Base-by-base conservation (phyloP, 768 basidiomycete species). In the Infundibulicybe gibba region DNA sequence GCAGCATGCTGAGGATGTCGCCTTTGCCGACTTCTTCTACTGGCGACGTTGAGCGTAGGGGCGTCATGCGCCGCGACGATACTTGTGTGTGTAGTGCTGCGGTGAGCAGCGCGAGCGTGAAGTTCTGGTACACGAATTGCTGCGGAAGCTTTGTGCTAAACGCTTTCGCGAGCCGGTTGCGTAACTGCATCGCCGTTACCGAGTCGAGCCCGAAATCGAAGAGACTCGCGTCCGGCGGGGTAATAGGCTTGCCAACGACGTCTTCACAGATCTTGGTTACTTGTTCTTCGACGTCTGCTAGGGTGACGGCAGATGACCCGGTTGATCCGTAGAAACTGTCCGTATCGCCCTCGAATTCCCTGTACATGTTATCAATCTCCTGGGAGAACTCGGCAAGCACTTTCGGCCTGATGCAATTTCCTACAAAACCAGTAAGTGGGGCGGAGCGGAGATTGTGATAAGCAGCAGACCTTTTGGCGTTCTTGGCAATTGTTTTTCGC, bases 391-490 rank as follows among this genome's bases (percentile, higher is more conserved):
- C 13, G 17, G 46, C 30, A 10, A 51, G 17, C 21, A 48, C 50
- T 47, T 51, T 51, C n/a, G 50, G 47, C 25, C 50, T 46, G 1
- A 51, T 51, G 42, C 49, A 48, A 32, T 51, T 51, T 16, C 50
- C 50, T 51, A 20, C 11, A 21, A 42, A 43, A n/a, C 32, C 14
- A 32, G 25, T 39, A n/a, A n/a, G n/a, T n/a, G n/a, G n/a, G n/a
- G n/a, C 8, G 13, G 41, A 9, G 20, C 9, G 10, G 20, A 25
- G 25, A n/a, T 30, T 16, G 17, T 14, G 25, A 25, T 25, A 8
- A 8, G 25, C 4, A 17, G 17, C 50, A n/a, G 6, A 51, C 50
- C 50, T 40, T 51, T 51, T 20, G 49, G 40, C 15, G 50, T 51
- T 6, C 32, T 47, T 14, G 50, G 50, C 17, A 51, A 43, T 21